phyloP scores from a whole-genome alignment of 2,329 filamentous ascomycete genomes.

The Microascus cirrosus region DNA sequence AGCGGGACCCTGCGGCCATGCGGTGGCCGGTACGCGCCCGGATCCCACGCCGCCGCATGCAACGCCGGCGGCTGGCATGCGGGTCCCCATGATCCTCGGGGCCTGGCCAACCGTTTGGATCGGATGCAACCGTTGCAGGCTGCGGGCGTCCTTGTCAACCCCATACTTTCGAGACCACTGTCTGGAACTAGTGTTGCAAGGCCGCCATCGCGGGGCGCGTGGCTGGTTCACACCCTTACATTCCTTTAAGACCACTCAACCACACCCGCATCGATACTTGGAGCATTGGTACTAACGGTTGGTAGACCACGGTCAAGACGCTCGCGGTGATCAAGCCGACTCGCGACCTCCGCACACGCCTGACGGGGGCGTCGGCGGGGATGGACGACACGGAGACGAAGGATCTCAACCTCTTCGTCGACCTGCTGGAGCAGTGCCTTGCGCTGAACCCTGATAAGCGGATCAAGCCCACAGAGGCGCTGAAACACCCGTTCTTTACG shows the following conservation, averaged over 20 bases:
- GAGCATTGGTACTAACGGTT: not conserved
- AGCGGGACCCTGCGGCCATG: not conserved
- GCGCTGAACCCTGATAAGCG: slow-evolving; percentile 87
- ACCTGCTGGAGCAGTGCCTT: slow-evolving; percentile 80
- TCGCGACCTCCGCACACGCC: slow-evolving; percentile 69
- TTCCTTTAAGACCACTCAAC: not conserved
- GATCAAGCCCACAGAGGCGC: slow-evolving; percentile 73
- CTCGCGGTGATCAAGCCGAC: slow-evolving; percentile 64
- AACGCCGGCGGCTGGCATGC: not conserved
- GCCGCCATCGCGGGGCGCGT: not conserved
- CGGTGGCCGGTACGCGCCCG: not conserved
- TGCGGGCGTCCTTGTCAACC: not conserved
- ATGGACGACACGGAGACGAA: slow-evolving; percentile 64
- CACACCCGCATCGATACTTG: not conserved
- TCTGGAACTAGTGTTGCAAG: not conserved
- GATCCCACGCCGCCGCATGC: not conserved
- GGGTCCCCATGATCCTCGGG: not conserved
- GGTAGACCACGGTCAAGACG: slow-evolving; percentile 54
- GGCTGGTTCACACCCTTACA: not conserved
- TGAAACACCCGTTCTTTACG: slow-evolving; percentile 79
- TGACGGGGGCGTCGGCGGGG: slow-evolving; percentile 62
- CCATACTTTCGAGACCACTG: not conserved
- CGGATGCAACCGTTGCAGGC: not conserved
- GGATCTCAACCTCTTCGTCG: slow-evolving; percentile 74
- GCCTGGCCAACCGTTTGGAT: not conserved